These are phyloP conservation scores for Xylariomycetidae sp. DNA, from an alignment of 2,329 filamentous ascomycete genomes.

Conservation along the genomic window DNA sequence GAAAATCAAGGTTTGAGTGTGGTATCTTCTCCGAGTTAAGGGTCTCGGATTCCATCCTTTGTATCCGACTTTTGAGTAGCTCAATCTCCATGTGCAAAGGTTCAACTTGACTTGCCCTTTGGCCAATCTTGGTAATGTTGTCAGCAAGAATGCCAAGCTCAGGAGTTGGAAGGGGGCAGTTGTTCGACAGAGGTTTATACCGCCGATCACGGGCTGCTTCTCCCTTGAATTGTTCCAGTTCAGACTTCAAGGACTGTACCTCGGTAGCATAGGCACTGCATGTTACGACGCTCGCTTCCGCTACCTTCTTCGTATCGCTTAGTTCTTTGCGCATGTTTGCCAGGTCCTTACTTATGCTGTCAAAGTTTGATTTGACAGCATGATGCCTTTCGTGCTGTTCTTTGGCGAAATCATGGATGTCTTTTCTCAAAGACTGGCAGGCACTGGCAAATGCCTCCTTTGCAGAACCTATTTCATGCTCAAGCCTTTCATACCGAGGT, in stretches of 20 bases:
- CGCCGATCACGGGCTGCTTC: constrained; percentile 23
- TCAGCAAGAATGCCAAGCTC: constrained; percentile 35
- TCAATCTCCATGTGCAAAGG: constrained; percentile 36
- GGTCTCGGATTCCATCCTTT: constrained; percentile 26
- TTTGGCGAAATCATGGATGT: constrained; percentile 4
- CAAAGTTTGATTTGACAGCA: constrained; percentile 5
- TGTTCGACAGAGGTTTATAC: constrained; percentile 5
- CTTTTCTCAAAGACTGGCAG: constrained; percentile 15
- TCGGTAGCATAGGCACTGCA: constrained; percentile 26
- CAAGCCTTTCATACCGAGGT: constrained; percentile 5
- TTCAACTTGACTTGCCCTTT: constrained; percentile 33
- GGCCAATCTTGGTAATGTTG: constrained; percentile 32
- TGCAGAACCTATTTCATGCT: constrained; percentile 5
- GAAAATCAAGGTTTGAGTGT: too few relatives aligned
- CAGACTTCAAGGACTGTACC: constrained; percentile 24
- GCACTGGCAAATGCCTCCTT: constrained; percentile 17
- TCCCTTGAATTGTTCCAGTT: constrained; percentile 27
- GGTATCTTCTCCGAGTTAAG: constrained; percentile 4
- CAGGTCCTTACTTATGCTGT: constrained; percentile 4
- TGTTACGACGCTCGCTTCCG: constrained; percentile 17
- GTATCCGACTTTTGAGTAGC: constrained; percentile 31
- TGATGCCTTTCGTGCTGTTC: constrained; percentile 7
- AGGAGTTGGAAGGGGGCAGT: constrained; percentile 20
- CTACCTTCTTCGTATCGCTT: constrained; percentile 17
- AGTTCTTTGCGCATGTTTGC: constrained; percentile 6